phyloP scores from a whole-genome alignment of 177 flowering plant species.

The Vitis hybrid region DNA sequence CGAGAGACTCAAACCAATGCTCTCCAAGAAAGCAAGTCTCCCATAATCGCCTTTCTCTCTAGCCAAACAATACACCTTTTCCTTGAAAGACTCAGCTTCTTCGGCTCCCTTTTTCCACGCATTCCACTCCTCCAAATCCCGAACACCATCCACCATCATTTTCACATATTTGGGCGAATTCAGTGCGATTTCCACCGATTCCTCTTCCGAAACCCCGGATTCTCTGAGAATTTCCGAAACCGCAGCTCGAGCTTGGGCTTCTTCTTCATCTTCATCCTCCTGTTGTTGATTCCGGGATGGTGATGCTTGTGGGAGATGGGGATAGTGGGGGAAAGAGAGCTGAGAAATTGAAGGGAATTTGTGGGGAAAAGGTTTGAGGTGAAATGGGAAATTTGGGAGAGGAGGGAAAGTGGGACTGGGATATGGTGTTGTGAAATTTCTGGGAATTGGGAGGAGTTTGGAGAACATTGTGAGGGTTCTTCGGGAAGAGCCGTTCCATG shows the following conservation, averaged over 20 bases:
- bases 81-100: conserved; percentile 35
- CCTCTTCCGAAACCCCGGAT: conserved; percentile 44
- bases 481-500: too few relatives aligned
- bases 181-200: conserved; percentile 37
- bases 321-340: not conserved
- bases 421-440: conserved; percentile 2
- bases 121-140: conserved; percentile 72
- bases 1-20: conserved; percentile 61
- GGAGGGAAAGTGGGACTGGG: conserved; percentile 5
- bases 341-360: conserved; percentile 7
- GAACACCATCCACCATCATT: conserved; percentile 61
- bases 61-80: conserved; percentile 58
- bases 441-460: conserved; percentile 13
- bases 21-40: conserved; percentile 76
- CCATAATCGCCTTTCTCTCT: conserved; percentile 81
- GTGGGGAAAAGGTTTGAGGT: conserved; percentile 1
- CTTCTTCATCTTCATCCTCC: conserved; percentile 8
- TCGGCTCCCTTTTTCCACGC: conserved; percentile 29
- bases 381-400: conserved; percentile 7
- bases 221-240: conserved; percentile 46
- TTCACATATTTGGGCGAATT: conserved; percentile 57
- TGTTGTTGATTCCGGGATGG: conserved; percentile 3
- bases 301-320: conserved; percentile 6
- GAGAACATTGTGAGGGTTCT: conserved; percentile 15
- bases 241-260: conserved; percentile 36